Conservation (phyloP, 1,139 yeast genomes). For the Hemisphaericaspora xylanilytica region DNA sequence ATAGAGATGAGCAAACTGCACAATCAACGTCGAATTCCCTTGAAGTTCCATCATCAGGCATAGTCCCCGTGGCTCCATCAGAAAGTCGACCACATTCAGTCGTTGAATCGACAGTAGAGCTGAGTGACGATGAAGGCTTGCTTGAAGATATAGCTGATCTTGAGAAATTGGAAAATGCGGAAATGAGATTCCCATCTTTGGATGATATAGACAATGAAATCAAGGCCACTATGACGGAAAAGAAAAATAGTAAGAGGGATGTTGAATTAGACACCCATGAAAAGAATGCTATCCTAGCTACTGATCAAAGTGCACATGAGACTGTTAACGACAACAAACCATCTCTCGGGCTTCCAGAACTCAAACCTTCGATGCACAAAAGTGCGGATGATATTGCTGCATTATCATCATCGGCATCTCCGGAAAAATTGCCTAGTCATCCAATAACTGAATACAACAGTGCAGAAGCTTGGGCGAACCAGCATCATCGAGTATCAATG, state of each 20-base stretch:
- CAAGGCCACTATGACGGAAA: not conserved
- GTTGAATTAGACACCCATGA: not conserved
- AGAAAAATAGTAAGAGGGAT: not conserved
- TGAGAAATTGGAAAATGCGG: conserved; percentile 40
- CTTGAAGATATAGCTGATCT: conserved; percentile 25
- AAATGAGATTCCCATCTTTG: conserved; percentile 44
- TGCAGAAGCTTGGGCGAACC: conserved; percentile 42
- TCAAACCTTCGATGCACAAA: not conserved
- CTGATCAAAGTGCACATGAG: too few species aligned
- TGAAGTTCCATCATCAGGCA: not conserved
- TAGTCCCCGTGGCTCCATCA: too few species aligned
- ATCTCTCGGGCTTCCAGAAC: conserved; percentile 1
- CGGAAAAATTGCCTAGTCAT: not conserved
- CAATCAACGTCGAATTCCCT: not conserved
- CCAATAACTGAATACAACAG: conserved; percentile 22
- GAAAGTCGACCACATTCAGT: not conserved
- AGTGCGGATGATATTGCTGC: conserved; percentile 4
- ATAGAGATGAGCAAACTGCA: not conserved
- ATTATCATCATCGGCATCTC: not conserved
- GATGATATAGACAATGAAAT: conserved; percentile 25
- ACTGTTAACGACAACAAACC: too few species aligned
- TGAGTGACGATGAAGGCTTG: conserved; percentile 2
- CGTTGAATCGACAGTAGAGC: conserved; percentile 1
- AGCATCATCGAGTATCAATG: conserved; percentile 13
- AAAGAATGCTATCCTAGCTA: not conserved